Evolutionary conservation across 2,329 filamentous ascomycete genomes (phyloP).

Genomic region (Fusarium fujikuroi): DNA sequence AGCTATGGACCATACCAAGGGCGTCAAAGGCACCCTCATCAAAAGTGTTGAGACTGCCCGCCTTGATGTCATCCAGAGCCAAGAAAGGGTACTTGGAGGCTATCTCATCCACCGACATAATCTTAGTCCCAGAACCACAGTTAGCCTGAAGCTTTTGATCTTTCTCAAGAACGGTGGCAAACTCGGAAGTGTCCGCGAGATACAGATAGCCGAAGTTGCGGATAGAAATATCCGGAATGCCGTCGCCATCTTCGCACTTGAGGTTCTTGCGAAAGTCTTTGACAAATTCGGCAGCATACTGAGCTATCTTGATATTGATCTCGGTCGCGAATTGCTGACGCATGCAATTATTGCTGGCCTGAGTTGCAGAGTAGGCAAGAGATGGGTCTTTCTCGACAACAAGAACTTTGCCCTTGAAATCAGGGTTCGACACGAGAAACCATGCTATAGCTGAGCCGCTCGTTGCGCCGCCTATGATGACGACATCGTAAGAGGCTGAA

Average conservation of each 20-base stretch:
- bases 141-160: slow-evolving; percentile 13
- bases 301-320: slow-evolving; percentile 18
- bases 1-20: slow-evolving; percentile 5
- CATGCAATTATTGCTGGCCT: slow-evolving; percentile 27
- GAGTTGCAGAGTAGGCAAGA: slow-evolving; percentile 10
- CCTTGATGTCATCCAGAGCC: not conserved
- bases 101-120: slow-evolving; percentile 8
- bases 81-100: slow-evolving; percentile 14
- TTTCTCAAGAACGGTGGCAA: not conserved
- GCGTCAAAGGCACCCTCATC: slow-evolving; percentile 23
- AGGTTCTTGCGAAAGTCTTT: slow-evolving; percentile 16
- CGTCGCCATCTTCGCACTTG: not conserved
- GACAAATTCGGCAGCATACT: slow-evolving; percentile 19
- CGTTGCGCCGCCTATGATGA: slow-evolving; percentile 16
- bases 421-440: slow-evolving; percentile 14
- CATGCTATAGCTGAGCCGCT: slow-evolving; percentile 23
- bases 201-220: slow-evolving; percentile 23
- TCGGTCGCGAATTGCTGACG: slow-evolving; percentile 21
- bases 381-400: slow-evolving; percentile 14
- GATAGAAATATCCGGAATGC: slow-evolving; percentile 3
- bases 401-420: slow-evolving; percentile 17
- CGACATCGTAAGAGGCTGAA: slow-evolving; percentile 1
- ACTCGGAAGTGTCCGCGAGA: slow-evolving; percentile 7
- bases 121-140: slow-evolving; percentile 10
- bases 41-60: slow-evolving; percentile 13